A percentile compares a stretch with the other conserved stretches of the same genome.
These are phyloP conservation scores for Kluyveromyces nonfermentans DNA, from an alignment of 805 yeast species.

Conservation along the genomic window DNA sequence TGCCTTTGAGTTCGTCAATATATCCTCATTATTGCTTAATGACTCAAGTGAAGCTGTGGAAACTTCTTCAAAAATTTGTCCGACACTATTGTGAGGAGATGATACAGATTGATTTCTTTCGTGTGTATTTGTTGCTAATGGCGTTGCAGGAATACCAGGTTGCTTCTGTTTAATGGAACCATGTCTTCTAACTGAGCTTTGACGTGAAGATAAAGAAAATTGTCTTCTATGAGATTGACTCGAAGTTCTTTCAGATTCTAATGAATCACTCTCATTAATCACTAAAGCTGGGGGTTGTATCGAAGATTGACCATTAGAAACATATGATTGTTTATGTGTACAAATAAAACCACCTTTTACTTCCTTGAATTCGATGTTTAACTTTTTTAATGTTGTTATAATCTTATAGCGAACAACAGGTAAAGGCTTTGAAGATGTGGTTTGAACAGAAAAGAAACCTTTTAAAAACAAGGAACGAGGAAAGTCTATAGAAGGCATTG, in stretches of 20 bases:
- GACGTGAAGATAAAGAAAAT: slow-evolving; percentile 17
- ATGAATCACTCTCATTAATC: slow-evolving; percentile 7
- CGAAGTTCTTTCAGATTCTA: slow-evolving; percentile 8
- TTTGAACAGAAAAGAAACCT: slow-evolving; percentile 91
- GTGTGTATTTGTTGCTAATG: slow-evolving; percentile 34
- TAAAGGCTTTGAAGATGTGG: slow-evolving; percentile 86
- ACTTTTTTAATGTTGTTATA: slow-evolving; percentile 60
- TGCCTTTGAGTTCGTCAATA: slow-evolving; percentile 43
- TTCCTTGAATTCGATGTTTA: slow-evolving; percentile 77
- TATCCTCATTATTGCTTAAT: slow-evolving; percentile 29
- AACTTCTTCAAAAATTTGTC: slow-evolving; percentile 17
- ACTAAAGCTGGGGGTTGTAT: slow-evolving; percentile 7
- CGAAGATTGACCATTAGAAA: background rate
- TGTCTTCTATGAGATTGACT: slow-evolving; percentile 15
- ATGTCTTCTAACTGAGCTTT: slow-evolving; percentile 33
- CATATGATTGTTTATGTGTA: slow-evolving; percentile 38
- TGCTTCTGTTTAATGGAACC: slow-evolving; percentile 20
- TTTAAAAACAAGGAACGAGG: slow-evolving; percentile 85
- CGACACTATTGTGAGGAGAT: slow-evolving; percentile 21
- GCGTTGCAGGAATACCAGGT: slow-evolving; percentile 46
- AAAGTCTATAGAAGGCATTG: slow-evolving; percentile 91
- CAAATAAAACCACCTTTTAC: slow-evolving; percentile 93
- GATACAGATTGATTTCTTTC: slow-evolving; percentile 21
- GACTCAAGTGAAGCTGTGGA: slow-evolving; percentile 29
- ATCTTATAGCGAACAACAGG: slow-evolving; percentile 82